Conservation (phyloP, 805 yeast genomes). For the Candida quercuum region DNA sequence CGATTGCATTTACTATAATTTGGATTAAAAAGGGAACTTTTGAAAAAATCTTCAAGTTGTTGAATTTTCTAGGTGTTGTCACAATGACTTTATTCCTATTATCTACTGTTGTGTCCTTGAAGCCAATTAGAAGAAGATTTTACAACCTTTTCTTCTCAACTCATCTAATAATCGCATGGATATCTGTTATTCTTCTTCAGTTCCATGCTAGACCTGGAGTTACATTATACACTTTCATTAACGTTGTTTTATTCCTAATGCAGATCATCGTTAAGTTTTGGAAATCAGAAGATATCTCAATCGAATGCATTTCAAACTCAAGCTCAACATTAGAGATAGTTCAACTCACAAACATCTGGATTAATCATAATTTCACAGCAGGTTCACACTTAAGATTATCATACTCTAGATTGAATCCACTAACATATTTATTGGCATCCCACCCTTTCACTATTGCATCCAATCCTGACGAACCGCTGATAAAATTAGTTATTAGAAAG, state of each 20-base stretch:
- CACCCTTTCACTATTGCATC: constrained; percentile 67
- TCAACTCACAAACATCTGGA: constrained; percentile 20
- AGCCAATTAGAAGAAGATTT: constrained; percentile 39
- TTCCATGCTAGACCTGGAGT: constrained; percentile 75
- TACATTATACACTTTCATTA: constrained; percentile 26
- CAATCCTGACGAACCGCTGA: constrained; percentile 30
- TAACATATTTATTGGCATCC: constrained; percentile 48
- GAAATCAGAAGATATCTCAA: constrained; percentile 12
- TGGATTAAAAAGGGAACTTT: constrained; percentile 40
- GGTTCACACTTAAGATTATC: constrained; percentile 58
- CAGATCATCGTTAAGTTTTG: constrained; percentile 33
- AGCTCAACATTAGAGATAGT: constrained; percentile 21
- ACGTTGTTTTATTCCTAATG: constrained; percentile 26
- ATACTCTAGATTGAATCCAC: constrained; percentile 28
- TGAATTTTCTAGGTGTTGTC: constrained; percentile 50
- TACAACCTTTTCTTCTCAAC: constrained; percentile 51
- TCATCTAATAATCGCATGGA: constrained; percentile 49
- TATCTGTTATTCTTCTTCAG: constrained; percentile 38
- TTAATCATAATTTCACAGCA: constrained; percentile 29
- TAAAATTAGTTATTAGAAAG: constrained; percentile 42
- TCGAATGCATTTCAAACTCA: constrained; percentile 13
- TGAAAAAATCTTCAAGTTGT: constrained; percentile 28
- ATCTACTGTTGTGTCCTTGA: constrained; percentile 41
- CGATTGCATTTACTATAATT: constrained; percentile 42
- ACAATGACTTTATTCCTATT: constrained; percentile 31